Evolutionary conservation across 83 land plant species (phyloP), one percentile per base, ranked within the genome.

Genomic region (Diphasiastrum complanatum): DNA sequence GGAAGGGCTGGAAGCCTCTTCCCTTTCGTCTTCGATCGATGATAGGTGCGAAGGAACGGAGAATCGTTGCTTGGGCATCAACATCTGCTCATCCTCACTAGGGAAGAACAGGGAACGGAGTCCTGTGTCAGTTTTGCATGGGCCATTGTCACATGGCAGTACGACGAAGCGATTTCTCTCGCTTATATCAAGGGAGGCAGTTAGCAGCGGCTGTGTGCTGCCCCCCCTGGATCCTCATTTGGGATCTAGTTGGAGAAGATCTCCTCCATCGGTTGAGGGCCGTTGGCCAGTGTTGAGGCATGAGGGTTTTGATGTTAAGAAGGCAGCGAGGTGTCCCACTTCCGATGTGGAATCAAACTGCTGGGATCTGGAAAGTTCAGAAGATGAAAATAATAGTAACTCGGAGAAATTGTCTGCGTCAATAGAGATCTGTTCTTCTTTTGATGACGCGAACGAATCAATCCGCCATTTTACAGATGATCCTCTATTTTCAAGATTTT

Each of bases 41-140:
- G 72, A 68, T 45, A 59, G 64, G 73, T 66, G 72, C 20, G 82
- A 79, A 20, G 78, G 76, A 4, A 45, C 75, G 20, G 35, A 71
- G 34, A 52, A 75, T 41, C 68, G 81, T 0, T 68, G 49, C 36
- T 10, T 65, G 0, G 71, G 65, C 60, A 64, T 69, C 38, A 31
- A 35, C 28, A 3, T 73, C 70, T 2, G 64, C 34, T 1, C 48
- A 73, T n/a, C 72, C 80, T 16, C 69, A 74, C 2, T 62, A 75
- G n/a, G n/a, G 34, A 86, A 77, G 68, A 40, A 54, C 19, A 61
- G 82, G 32, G 84, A 86, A 36, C 82, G 73, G n/a, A 91, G 95
- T 49, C 89, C 97, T 12, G 83, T 87, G 0, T 91, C 97, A 10
- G 88, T 87, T 38, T 64, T 91, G 47, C 97, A 91, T 24, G 85